A percentile compares a stretch with the other conserved stretches of the same genome.
phyloP scores from a whole-genome alignment of 805 yeast species.

The Saturnispora gosingensis region DNA sequence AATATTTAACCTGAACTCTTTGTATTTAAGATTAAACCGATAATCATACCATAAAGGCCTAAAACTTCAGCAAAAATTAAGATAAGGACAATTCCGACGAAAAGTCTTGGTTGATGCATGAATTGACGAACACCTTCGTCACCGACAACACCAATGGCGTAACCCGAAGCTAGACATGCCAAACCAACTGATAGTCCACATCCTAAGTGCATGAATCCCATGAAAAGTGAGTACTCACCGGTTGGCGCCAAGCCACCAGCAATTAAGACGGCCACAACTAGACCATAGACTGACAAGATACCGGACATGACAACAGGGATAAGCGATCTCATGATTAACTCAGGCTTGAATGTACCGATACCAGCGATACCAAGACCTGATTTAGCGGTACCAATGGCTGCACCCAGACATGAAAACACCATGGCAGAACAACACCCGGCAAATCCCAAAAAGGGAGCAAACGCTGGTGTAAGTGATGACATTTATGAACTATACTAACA shows the following conservation, averaged over 20 bases:
- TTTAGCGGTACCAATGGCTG: conserved; percentile 97
- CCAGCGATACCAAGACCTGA: conserved; percentile 98
- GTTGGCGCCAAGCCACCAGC: conserved; percentile 83
- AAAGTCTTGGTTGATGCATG: conserved; percentile 94
- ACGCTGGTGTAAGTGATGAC: conserved; percentile 53
- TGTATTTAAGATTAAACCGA: conserved; percentile 86
- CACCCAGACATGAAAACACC: conserved; percentile 91
- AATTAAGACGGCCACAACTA: conserved; percentile 91
- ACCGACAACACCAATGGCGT: conserved; percentile 98
- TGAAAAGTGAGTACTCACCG: conserved; percentile 73
- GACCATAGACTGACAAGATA: conserved; percentile 91
- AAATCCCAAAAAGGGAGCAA: conserved; percentile 95
- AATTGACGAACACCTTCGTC: conserved; percentile 99
- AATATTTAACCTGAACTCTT: conserved; percentile 55
- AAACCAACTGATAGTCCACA: conserved; percentile 96
- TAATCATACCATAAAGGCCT: conserved; percentile 93
- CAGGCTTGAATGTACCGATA: conserved; percentile 96
- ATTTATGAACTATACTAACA: neutral
- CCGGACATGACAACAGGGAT: conserved; percentile 99
- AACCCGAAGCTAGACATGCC: conserved; percentile 93
- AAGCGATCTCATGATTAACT: conserved; percentile 86
- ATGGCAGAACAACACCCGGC: conserved; percentile 95
- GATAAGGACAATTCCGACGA: conserved; percentile 95
- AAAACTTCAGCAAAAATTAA: conserved; percentile 97
- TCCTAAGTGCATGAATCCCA: conserved; percentile 96